Percentiles rank a stretch among this genome's conserved stretches.
phyloP scores from a whole-genome alignment of 1,139 yeast genomes.

The Ogataea hybrid region DNA sequence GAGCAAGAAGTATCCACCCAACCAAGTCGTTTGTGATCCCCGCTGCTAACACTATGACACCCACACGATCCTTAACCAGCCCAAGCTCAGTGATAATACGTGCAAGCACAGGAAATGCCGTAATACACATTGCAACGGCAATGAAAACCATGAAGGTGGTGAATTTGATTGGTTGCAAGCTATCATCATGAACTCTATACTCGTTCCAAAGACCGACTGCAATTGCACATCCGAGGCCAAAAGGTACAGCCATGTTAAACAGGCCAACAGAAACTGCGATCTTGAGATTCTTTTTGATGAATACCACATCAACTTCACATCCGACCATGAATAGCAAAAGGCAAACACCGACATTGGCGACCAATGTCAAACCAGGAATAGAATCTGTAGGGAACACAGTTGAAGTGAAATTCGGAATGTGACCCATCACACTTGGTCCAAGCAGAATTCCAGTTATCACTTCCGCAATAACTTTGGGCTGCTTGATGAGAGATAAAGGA shows the following conservation, averaged over 20 bases:
- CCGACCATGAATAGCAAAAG: conserved; percentile 74
- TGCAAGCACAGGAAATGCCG: conserved; percentile 82
- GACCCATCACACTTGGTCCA: conserved; percentile 72
- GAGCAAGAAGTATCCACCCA: conserved; percentile 81
- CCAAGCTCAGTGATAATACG: conserved; percentile 73
- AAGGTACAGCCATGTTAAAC: conserved; percentile 70
- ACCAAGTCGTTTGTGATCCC: conserved; percentile 76
- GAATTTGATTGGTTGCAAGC: conserved; percentile 43
- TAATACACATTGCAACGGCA: conserved; percentile 78
- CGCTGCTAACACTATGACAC: conserved; percentile 76
- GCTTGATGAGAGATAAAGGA: conserved; percentile 59
- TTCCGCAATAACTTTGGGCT: conserved; percentile 78
- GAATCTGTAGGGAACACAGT: conserved; percentile 64
- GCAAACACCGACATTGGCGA: conserved; percentile 72
- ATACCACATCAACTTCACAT: conserved; percentile 67
- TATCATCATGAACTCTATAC: conserved; percentile 39
- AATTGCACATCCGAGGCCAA: conserved; percentile 72
- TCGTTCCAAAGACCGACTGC: conserved; percentile 64
- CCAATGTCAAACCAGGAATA: conserved; percentile 59
- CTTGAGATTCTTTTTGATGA: conserved; percentile 55
- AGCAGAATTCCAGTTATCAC: conserved; percentile 70
- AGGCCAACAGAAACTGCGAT: conserved; percentile 69
- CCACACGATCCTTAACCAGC: conserved; percentile 68
- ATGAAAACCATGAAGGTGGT: conserved; percentile 77
- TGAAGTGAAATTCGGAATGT: conserved; percentile 60